Conservation (phyloP, 768 basidiomycete species). For the Tylopilus cervinicoccineus region DNA sequence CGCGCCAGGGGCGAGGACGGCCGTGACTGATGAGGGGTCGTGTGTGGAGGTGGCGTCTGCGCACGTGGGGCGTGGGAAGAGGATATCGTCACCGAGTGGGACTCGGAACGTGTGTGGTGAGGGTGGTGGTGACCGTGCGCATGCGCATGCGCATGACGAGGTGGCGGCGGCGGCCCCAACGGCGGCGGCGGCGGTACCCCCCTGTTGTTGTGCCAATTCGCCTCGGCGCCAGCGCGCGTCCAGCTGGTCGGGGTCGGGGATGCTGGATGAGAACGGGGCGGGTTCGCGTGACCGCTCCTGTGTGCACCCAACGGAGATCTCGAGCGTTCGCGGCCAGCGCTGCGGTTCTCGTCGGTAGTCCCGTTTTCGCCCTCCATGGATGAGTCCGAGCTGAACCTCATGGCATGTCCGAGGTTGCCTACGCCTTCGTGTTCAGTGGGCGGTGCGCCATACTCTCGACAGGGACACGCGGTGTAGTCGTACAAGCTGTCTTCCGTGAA, state of each 20-base stretch:
- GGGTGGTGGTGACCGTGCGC: not conserved
- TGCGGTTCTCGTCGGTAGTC: not conserved
- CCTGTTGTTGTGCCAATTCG: too few relatives aligned
- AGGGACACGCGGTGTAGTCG: slow-evolving; percentile 39
- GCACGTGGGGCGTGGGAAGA: slow-evolving; percentile 1
- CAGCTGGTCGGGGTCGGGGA: not conserved
- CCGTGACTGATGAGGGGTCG: slow-evolving; percentile 9
- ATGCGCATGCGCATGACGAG: not conserved
- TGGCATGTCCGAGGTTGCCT: slow-evolving; percentile 24
- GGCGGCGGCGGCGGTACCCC: too few relatives aligned
- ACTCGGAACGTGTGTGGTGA: not conserved
- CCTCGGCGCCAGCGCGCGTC: not conserved
- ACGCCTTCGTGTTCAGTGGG: slow-evolving; percentile 1
- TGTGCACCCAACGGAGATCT: not conserved
- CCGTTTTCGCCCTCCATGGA: slow-evolving; percentile 23
- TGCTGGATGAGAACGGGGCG: not conserved
- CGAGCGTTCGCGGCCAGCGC: not conserved
- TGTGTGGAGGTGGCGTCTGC: not conserved
- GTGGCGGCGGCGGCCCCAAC: too few relatives aligned
- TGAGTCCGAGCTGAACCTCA: slow-evolving; percentile 27
- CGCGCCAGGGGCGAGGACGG: slow-evolving; percentile 34
- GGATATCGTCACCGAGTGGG: not conserved
- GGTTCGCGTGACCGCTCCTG: not conserved
- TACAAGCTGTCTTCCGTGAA: slow-evolving; percentile 15
- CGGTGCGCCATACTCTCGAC: slow-evolving; percentile 19